Evolutionary conservation across 495 filamentous ascomycete species (phyloP).

Genomic region (Penicillium coffeae): DNA sequence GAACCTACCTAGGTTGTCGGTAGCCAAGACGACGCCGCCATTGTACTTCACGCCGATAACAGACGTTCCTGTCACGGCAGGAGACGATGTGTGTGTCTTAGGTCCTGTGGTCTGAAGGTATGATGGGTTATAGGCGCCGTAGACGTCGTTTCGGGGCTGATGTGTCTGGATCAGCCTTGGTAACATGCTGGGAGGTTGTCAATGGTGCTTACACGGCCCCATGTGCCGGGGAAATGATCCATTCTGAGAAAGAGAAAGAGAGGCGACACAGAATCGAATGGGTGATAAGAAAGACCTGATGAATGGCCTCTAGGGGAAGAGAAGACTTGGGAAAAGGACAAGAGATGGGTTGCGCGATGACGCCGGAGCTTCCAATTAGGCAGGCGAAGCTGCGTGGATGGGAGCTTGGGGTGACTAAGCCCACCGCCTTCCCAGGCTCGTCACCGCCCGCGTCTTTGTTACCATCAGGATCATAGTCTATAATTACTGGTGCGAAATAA

Average conservation of each 20-base stretch:
- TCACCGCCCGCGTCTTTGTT: neutral
- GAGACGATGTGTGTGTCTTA: slow-evolving; percentile 81
- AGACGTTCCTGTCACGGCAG: slow-evolving; percentile 93
- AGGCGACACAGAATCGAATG: neutral
- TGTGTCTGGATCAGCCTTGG: slow-evolving; percentile 22
- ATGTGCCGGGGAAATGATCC: slow-evolving; percentile 94
- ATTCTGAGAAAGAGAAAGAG: slow-evolving; percentile 44
- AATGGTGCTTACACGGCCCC: slow-evolving; percentile 77
- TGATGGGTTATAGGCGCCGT: slow-evolving; percentile 85
- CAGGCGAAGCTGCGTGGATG: slow-evolving; percentile 31
- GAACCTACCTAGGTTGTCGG: slow-evolving; percentile 83
- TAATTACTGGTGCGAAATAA: no score
- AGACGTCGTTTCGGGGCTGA: slow-evolving; percentile 92
- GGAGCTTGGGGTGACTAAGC: neutral
- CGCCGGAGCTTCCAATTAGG: slow-evolving; percentile 26
- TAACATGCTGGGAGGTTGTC: slow-evolving; percentile 20
- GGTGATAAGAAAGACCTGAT: neutral
- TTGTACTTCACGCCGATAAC: slow-evolving; percentile 93
- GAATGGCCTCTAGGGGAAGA: neutral
- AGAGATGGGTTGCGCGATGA: slow-evolving; percentile 22
- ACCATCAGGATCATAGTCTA: no score
- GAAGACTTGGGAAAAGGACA: slow-evolving; percentile 9
- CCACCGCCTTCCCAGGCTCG: neutral
- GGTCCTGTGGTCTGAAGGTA: slow-evolving; percentile 70
- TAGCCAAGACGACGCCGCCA: slow-evolving; percentile 91